Conservation (phyloP, 805 yeast species). For the Nakazawaea sp. region DNA sequence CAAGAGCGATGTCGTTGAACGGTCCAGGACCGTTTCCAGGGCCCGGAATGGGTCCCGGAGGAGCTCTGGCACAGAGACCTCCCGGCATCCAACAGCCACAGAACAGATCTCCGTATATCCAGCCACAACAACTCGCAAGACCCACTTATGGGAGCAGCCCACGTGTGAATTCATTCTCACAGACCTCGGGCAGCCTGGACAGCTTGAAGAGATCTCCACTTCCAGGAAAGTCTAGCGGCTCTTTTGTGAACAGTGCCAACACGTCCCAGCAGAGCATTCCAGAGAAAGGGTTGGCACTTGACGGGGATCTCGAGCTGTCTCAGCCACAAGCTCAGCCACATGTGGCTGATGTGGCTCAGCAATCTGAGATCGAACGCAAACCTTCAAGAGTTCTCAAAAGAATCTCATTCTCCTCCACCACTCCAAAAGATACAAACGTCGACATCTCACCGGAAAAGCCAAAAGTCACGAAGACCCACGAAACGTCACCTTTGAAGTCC, state of each 20-base stretch:
- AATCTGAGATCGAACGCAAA: neutral
- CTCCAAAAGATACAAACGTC: neutral
- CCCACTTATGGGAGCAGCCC: neutral
- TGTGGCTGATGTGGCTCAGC: conserved; percentile 1
- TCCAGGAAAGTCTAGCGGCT: neutral
- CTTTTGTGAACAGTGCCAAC: conserved; percentile 3
- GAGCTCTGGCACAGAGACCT: neutral
- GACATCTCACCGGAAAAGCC: conserved; percentile 5
- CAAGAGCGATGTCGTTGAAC: conserved; percentile 6
- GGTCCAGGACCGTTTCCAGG: conserved; percentile 5
- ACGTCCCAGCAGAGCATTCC: conserved; percentile 7
- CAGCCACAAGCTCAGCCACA: neutral
- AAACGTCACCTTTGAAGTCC: conserved; percentile 9
- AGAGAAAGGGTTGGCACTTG: neutral
- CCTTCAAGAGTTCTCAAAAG: conserved; percentile 8
- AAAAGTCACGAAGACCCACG: neutral
- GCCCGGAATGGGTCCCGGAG: neutral
- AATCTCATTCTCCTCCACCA: conserved; percentile 6
- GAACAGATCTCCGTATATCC: conserved; percentile 6
- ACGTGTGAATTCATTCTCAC: neutral
- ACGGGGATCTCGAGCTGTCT: neutral
- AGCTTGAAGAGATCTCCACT: neutral
- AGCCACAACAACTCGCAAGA: conserved; percentile 1
- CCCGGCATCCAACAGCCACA: conserved; percentile 10
- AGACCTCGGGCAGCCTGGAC: conserved; percentile 1